Percentiles rank a stretch among this genome's conserved stretches.
Conservation (phyloP, 306 rosid genomes). For the Gillenia trifoliata region DNA sequence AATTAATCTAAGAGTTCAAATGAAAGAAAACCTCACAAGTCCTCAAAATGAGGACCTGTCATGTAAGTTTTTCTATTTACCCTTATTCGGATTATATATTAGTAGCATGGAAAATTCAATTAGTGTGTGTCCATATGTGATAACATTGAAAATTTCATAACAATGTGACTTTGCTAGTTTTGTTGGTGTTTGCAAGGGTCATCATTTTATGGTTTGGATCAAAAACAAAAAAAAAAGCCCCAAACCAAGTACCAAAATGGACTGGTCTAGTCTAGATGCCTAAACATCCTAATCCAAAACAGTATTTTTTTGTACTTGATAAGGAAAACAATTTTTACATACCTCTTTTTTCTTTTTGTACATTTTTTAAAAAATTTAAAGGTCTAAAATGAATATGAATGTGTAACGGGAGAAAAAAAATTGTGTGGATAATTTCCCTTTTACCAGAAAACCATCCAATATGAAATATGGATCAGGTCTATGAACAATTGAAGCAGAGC, state of each 20-base stretch:
- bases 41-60: too few species aligned
- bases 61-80: neutral
- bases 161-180: neutral
- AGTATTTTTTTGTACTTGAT: neutral
- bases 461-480: neutral
- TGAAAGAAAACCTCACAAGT: too few species aligned
- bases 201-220: neutral
- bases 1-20: too few species aligned
- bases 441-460: neutral
- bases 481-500: neutral
- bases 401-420: too few species aligned
- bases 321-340: neutral
- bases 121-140: neutral
- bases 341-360: too few species aligned
- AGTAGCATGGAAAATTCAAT: neutral
- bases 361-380: too few species aligned
- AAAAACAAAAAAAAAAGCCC: neutral
- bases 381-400: neutral
- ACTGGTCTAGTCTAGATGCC: too few species aligned
- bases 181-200: neutral
- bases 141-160: neutral
- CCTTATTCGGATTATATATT: too few species aligned
- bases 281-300: neutral
- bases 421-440: too few species aligned
- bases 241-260: neutral